Percentiles rank a stretch among this genome's conserved stretches.
These are phyloP conservation scores for Cytospora piceicola DNA, from an alignment of 2,329 filamentous ascomycete genomes.

Conservation along the genomic window DNA sequence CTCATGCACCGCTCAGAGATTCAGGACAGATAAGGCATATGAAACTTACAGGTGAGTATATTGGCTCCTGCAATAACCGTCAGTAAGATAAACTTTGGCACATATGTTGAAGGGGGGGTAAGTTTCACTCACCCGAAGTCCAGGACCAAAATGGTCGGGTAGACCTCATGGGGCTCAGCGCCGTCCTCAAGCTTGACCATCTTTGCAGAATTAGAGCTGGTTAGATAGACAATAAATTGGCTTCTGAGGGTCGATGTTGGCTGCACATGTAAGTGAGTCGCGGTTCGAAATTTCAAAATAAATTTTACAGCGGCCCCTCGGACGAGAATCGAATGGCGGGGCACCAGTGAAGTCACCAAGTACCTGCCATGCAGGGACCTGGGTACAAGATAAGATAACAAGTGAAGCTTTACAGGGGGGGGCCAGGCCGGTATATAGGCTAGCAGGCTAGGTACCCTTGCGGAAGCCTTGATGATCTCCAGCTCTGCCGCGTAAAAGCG, in stretches of 20 bases:
- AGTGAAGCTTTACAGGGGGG: background rate
- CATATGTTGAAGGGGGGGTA: constrained; percentile 47
- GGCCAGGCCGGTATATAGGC: background rate
- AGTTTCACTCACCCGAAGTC: constrained; percentile 72
- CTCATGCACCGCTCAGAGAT: background rate
- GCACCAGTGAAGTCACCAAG: background rate
- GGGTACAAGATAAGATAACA: constrained; percentile 21
- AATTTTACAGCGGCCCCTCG: constrained; percentile 20
- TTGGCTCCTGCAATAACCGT: constrained; percentile 23
- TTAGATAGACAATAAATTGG: constrained; percentile 1
- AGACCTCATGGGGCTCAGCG: constrained; percentile 35
- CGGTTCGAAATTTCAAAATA: constrained; percentile 20
- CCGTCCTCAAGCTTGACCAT: constrained; percentile 29
- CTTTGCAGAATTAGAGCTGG: background rate
- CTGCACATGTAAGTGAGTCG: constrained; percentile 20
- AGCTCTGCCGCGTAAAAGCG: background rate
- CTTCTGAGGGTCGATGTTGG: constrained; percentile 7
- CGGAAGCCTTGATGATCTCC: background rate
- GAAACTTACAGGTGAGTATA: constrained; percentile 31
- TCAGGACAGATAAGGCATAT: background rate
- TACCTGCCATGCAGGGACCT: constrained; percentile 18
- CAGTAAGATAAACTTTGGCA: background rate
- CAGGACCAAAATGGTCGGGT: constrained; percentile 69
- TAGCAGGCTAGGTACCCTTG: background rate
- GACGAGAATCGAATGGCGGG: constrained; percentile 14